A percentile compares a stretch with the other conserved stretches of the same genome.
phyloP scores from a whole-genome alignment of 352 stramenopile species.

The Phytopythium vexans region DNA sequence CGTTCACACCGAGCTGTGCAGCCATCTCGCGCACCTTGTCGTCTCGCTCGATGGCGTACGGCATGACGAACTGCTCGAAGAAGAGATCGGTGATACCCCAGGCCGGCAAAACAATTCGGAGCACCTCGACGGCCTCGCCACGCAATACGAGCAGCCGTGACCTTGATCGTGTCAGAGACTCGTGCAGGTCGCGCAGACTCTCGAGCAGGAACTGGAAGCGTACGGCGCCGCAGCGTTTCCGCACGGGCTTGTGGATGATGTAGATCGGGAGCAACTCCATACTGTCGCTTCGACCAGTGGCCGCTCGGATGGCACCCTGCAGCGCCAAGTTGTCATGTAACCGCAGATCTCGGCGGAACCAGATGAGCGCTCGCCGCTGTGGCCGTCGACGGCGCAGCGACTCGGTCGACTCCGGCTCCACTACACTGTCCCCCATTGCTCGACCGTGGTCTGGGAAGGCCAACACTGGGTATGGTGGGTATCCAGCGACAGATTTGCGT shows the following conservation, averaged over 20 bases:
- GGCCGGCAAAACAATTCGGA: slow-evolving; percentile 41
- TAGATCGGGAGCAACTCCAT: slow-evolving; percentile 75
- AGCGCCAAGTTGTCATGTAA: slow-evolving; percentile 96
- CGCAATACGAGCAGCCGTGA: slow-evolving; percentile 50
- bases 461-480: no score
- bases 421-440: neutral
- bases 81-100: slow-evolving; percentile 72
- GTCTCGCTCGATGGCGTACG: slow-evolving; percentile 44
- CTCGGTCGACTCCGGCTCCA: neutral
- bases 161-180: slow-evolving; percentile 22
- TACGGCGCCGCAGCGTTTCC: slow-evolving; percentile 58
- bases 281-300: slow-evolving; percentile 13
- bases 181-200: slow-evolving; percentile 75
- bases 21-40: slow-evolving; percentile 37
- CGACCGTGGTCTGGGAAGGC: neutral
- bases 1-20: slow-evolving; percentile 22
- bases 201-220: slow-evolving; percentile 93
- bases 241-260: slow-evolving; percentile 77
- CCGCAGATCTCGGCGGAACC: slow-evolving; percentile 94
- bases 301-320: slow-evolving; percentile 44
- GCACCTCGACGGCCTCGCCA: slow-evolving; percentile 57
- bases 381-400: slow-evolving; percentile 1
- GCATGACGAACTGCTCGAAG: slow-evolving; percentile 58
- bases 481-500: no score
- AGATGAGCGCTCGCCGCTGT: slow-evolving; percentile 57